Evolutionary conservation across 371 early-diverging fungal species (phyloP).

Genomic region (Basidiobolus meristosporus): DNA sequence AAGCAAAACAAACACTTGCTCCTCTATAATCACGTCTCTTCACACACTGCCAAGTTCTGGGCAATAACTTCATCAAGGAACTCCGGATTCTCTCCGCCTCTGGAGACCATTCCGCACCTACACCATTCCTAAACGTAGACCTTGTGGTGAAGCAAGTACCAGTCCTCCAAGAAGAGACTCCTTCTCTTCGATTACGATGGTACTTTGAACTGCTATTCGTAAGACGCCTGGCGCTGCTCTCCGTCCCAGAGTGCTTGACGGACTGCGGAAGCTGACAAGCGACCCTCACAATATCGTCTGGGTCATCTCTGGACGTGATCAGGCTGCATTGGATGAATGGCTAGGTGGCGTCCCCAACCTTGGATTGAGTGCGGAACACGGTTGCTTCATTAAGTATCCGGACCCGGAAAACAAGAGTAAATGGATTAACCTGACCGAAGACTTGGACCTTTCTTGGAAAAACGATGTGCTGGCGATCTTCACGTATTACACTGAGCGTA

Average conservation of each 20-base stretch:
- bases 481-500: slow-evolving; percentile 76
- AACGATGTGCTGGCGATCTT: slow-evolving; percentile 71
- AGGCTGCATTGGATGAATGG: slow-evolving; percentile 65
- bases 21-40: slow-evolving; percentile 68
- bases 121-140: slow-evolving; percentile 35
- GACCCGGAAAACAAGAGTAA: slow-evolving; percentile 11
- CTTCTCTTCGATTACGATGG: slow-evolving; percentile 86
- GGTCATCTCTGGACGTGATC: too few relatives aligned
- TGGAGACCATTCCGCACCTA: slow-evolving; percentile 35
- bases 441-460: slow-evolving; percentile 74
- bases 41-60: slow-evolving; percentile 87
- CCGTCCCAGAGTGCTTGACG: slow-evolving; percentile 34
- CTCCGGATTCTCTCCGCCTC: slow-evolving; percentile 16
- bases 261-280: slow-evolving; percentile 34
- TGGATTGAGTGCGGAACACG: slow-evolving; percentile 64
- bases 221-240: slow-evolving; percentile 42
- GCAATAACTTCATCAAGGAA: slow-evolving; percentile 63
- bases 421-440: slow-evolving; percentile 64
- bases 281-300: slow-evolving; percentile 81
- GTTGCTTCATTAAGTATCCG: too few relatives aligned
- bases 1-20: slow-evolving; percentile 62
- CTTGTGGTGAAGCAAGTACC: slow-evolving; percentile 20
- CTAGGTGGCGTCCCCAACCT: slow-evolving; percentile 59
- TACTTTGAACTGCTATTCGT: slow-evolving; percentile 52
- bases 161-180: slow-evolving; percentile 32